These are phyloP conservation scores for Gossypium gossypioides DNA, from an alignment of 441 rosid genomes.

Conservation along the genomic window DNA sequence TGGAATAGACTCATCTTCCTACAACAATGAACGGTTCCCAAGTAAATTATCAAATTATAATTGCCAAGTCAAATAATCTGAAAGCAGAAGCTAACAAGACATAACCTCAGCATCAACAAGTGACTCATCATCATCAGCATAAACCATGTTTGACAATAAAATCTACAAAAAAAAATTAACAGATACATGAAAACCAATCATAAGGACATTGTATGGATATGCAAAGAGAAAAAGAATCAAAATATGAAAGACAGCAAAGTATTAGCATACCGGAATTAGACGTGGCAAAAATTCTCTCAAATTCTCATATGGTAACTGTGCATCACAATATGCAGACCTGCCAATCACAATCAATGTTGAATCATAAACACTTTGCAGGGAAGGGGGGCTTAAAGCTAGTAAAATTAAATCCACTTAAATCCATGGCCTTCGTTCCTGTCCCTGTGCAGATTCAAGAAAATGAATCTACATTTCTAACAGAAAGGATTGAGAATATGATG, in stretches of 20 bases:
- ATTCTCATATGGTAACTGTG: slow-evolving; percentile 65
- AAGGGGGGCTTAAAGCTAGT: not conserved
- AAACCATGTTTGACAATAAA: slow-evolving; percentile 90
- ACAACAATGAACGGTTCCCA: slow-evolving; percentile 26
- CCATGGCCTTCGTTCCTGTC: not conserved
- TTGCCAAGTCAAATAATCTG: slow-evolving; percentile 9
- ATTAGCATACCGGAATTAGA: slow-evolving; percentile 56
- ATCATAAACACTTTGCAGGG: slow-evolving; percentile 6
- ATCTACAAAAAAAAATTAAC: slow-evolving; percentile 31
- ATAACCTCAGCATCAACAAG: slow-evolving; percentile 41
- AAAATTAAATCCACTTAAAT: not conserved
- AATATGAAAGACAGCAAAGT: slow-evolving; percentile 10
- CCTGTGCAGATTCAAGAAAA: not conserved
- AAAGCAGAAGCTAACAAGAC: slow-evolving; percentile 19
- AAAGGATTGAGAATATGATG: not conserved
- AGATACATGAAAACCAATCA: slow-evolving; percentile 8
- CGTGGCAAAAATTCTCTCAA: slow-evolving; percentile 82
- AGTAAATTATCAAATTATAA: slow-evolving; percentile 11
- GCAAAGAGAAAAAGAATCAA: slow-evolving; percentile 1
- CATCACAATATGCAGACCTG: slow-evolving; percentile 93
- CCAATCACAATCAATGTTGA: slow-evolving; percentile 22
- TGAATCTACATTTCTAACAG: not conserved
- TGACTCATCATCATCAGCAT: slow-evolving; percentile 97
- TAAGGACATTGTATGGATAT: slow-evolving; percentile 5
- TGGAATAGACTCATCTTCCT: slow-evolving; percentile 98